Percentiles rank a stretch among this genome's conserved stretches.
Conservation (phyloP, 345 rosid species). For the Carallia brachiata region DNA sequence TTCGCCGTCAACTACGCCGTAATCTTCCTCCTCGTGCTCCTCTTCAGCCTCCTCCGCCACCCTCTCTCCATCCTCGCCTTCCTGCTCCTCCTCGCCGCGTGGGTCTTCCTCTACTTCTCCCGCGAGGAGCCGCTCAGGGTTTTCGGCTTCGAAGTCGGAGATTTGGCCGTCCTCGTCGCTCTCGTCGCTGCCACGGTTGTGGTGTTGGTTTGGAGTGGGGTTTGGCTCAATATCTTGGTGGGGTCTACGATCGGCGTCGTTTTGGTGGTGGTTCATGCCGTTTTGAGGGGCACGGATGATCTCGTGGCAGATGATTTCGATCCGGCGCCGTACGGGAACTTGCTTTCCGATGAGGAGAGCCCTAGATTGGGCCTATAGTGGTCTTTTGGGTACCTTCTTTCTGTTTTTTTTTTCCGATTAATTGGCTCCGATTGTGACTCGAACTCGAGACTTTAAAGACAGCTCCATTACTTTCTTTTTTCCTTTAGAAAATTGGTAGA, state of each 20-base stretch:
- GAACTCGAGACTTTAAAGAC: too few relatives aligned
- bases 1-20: conserved; percentile 55
- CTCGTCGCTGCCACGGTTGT: conserved; percentile 41
- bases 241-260: conserved; percentile 33
- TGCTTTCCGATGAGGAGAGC: conserved; percentile 48
- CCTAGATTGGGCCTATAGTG: conserved; percentile 2
- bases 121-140: too few relatives aligned
- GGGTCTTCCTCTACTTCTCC: conserved; percentile 63
- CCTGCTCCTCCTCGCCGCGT: conserved; percentile 43
- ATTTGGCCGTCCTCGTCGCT: conserved; percentile 35
- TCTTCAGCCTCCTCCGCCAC: conserved; percentile 49
- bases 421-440: not conserved
- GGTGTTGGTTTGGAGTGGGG: conserved; percentile 41
- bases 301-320: conserved; percentile 60
- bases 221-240: conserved; percentile 47
- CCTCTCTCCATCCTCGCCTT: conserved; percentile 54
- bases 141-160: conserved; percentile 27
- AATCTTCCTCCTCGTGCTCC: conserved; percentile 38
- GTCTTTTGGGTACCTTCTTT: not conserved
- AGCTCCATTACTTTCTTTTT: not conserved
- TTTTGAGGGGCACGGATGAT: conserved; percentile 60
- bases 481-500: not conserved
- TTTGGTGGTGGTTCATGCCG: conserved; percentile 50
- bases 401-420: not conserved
- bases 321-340: conserved; percentile 48